These are phyloP conservation scores for Neurospora cerealis DNA, from an alignment of 495 filamentous ascomycete species.

Conservation along the genomic window DNA sequence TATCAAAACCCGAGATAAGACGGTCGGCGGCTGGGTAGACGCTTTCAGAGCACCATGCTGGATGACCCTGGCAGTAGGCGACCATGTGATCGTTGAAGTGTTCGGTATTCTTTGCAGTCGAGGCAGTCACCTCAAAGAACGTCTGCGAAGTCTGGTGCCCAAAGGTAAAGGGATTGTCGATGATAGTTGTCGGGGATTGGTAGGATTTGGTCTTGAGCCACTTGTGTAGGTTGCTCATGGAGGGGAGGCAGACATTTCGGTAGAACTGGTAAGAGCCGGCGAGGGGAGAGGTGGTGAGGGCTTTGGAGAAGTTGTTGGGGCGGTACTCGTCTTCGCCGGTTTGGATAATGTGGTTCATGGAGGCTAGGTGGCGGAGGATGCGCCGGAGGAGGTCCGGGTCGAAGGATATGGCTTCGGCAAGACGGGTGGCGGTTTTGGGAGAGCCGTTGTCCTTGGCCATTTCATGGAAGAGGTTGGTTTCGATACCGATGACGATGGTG, in stretches of 20 bases:
- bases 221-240: slow-evolving; percentile 9
- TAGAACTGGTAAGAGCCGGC: slow-evolving; percentile 17
- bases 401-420: slow-evolving; percentile 6
- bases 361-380: slow-evolving; percentile 38
- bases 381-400: slow-evolving; percentile 14
- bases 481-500: slow-evolving; percentile 5
- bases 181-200: slow-evolving; percentile 12
- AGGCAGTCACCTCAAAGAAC: slow-evolving; percentile 20
- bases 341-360: slow-evolving; percentile 40
- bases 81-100: slow-evolving; percentile 45
- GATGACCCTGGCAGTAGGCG: slow-evolving; percentile 37
- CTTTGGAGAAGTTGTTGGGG: slow-evolving; percentile 32
- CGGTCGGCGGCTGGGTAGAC: slow-evolving; percentile 39
- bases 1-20: slow-evolving; percentile 20
- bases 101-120: slow-evolving; percentile 11
- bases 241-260: slow-evolving; percentile 9
- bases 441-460: slow-evolving; percentile 5
- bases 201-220: slow-evolving; percentile 18
- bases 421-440: slow-evolving; percentile 7
- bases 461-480: slow-evolving; percentile 9
- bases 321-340: slow-evolving; percentile 34
- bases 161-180: slow-evolving; percentile 21
- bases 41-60: slow-evolving; percentile 38
- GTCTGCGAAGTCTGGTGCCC: slow-evolving; percentile 18
- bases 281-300: slow-evolving; percentile 25